Evolutionary conservation across 176 grass and related monocot species (phyloP).

Genomic region (Alloteropsis semialata): DNA sequence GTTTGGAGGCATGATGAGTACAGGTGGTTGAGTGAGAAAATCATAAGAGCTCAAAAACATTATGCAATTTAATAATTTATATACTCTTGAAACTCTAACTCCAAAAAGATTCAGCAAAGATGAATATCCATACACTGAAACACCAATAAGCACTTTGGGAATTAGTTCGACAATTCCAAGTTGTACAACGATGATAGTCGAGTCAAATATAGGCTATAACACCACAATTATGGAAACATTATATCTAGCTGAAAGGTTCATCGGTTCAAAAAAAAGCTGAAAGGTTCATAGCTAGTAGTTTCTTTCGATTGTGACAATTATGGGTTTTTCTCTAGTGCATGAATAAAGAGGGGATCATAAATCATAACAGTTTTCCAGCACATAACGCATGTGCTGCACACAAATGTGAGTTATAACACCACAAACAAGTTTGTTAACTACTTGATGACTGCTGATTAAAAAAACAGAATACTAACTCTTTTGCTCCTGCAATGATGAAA

Average conservation of each 20-base stretch:
- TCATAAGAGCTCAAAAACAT: background rate
- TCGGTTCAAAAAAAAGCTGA: too few species aligned
- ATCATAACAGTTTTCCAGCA: background rate
- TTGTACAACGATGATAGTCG: background rate
- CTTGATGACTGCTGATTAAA: background rate
- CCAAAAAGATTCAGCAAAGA: background rate
- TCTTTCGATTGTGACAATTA: background rate
- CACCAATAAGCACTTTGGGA: background rate
- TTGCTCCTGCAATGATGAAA: conserved; percentile 59
- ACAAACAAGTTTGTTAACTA: background rate
- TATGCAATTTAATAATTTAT: background rate
- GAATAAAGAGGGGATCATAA: background rate
- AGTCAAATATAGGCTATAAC: background rate
- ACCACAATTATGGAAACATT: background rate
- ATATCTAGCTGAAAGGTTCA: background rate
- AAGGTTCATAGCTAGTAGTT: background rate
- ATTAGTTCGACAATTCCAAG: conserved; percentile 1
- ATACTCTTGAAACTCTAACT: background rate
- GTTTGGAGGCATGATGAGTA: background rate
- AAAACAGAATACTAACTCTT: conserved; percentile 43
- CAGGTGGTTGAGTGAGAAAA: background rate
- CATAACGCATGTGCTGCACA: background rate
- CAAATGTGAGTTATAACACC: conserved; percentile 7
- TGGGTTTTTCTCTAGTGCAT: background rate
- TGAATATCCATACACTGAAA: background rate